Base-by-base conservation (phyloP, 306 rosid species). In the Pueraria montana region DNA sequence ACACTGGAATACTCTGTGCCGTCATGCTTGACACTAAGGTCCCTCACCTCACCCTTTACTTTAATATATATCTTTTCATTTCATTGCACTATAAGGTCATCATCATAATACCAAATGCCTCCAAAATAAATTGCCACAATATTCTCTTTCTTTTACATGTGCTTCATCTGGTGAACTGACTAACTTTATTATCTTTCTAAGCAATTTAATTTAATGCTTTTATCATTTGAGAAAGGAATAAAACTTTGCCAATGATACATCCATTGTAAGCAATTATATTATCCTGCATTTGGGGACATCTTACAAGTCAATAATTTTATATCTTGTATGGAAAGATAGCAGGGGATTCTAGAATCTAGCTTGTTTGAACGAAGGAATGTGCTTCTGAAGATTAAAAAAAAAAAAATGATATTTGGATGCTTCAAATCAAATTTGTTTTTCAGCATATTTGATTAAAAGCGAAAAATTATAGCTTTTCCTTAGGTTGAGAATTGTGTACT, bases 21-120 rank as follows among this genome's bases (percentile, higher is more conserved):
- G 88, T 95, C 90, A 95, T 93, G 98, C 98, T 94, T 12, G 98
- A 94, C 50, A 94, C 98, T 24, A 94, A 94, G 97, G 98, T 94
- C 43, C 0, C 2, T 8, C 40, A 34, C 12, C n/a, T 48, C 53
- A 34, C n/a, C 40, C 40, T 34, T 3, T 34, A 34, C 40, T 16
- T 48, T n/a, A 4, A 6, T 17, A 52, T 7, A 6, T 7, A 1
- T n/a, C 58, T 0, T 49, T 53, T 18, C 61, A 7, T 53, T 53
- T n/a, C 8, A 2, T 18, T 17, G 48, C 12, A 43, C 13, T 11
- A 43, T 10, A 43, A 43, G 12, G 10, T 43, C n/a, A n/a, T n/a
- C n/a, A n/a, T n/a, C n/a, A n/a, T n/a, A n/a, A n/a, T n/a, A n/a
- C n/a, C n/a, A n/a, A n/a, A n/a, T n/a, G n/a, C n/a, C n/a, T n/a